phyloP scores from a whole-genome alignment of 2,329 filamentous ascomycete genomes.

The Fragosphaeria purpurea region DNA sequence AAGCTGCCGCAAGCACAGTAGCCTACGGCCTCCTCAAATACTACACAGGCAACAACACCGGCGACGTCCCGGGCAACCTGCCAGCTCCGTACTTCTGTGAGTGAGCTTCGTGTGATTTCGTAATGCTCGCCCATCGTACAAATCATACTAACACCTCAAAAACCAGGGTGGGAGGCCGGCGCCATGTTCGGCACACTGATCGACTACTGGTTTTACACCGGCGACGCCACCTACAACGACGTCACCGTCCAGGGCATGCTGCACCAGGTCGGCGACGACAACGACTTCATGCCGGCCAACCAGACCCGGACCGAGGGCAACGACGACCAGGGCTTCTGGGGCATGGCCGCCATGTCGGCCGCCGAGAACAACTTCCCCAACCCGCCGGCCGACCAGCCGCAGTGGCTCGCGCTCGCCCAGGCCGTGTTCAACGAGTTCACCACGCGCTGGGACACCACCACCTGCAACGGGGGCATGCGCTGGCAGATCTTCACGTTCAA shows the following conservation, averaged over 20 bases:
- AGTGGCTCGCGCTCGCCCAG: conserved; percentile 71
- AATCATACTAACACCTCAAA: not conserved
- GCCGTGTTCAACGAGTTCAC: conserved; percentile 74
- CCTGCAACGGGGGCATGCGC: conserved; percentile 64
- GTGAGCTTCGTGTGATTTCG: conserved; percentile 10
- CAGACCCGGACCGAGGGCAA: conserved; percentile 54
- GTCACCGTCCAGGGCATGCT: conserved; percentile 48
- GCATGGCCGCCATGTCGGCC: conserved; percentile 68
- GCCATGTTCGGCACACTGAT: conserved; percentile 61
- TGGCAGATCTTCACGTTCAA: conserved; percentile 83
- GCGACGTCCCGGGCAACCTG: conserved; percentile 47
- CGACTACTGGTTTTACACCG: conserved; percentile 64
- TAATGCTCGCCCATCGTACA: too few relatives aligned
- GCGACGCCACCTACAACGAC: conserved; percentile 54
- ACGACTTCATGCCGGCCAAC: conserved; percentile 58
- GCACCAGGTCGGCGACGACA: conserved; percentile 49
- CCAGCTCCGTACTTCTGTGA: conserved; percentile 56
- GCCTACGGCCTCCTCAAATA: conserved; percentile 29
- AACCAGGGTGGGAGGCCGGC: conserved; percentile 59
- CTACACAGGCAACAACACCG: conserved; percentile 49
- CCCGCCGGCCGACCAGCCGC: conserved; percentile 49
- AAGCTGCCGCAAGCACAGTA: conserved; percentile 35
- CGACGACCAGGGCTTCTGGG: conserved; percentile 78
- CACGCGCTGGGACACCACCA: conserved; percentile 54
- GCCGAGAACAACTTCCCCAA: conserved; percentile 68